Percentiles rank a stretch among this genome's conserved stretches.
Evolutionary conservation across 805 yeast species (phyloP).

Genomic region (Lachancea waltii): DNA sequence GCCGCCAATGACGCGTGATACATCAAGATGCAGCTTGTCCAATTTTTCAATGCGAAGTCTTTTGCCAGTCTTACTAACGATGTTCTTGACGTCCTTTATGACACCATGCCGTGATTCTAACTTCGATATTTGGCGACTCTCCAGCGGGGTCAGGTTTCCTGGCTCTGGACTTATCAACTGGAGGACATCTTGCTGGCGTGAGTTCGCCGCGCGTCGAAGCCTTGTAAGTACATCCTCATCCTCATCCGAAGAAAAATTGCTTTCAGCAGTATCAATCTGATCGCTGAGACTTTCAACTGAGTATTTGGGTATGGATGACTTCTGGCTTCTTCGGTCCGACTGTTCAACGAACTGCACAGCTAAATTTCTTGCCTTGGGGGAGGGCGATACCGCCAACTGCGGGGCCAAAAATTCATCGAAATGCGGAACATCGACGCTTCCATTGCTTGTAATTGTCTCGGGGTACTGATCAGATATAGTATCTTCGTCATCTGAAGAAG

Average conservation of each 20-base stretch:
- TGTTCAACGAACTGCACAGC: neutral
- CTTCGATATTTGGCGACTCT: slow-evolving; percentile 1
- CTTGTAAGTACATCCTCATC: neutral
- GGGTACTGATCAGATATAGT: neutral
- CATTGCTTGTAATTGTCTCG: neutral
- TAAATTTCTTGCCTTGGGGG: neutral
- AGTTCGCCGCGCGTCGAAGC: neutral
- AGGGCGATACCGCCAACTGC: neutral
- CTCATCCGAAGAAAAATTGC: neutral
- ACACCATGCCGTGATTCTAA: neutral
- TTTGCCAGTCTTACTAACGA: slow-evolving; percentile 12
- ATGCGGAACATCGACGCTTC: neutral
- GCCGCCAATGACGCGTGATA: slow-evolving; percentile 1
- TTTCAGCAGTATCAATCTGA: neutral
- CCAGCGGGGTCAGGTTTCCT: slow-evolving; percentile 15
- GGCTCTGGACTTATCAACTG: slow-evolving; percentile 15
- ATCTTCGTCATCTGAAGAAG: neutral
- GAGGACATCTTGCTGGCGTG: neutral
- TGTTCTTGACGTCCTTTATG: slow-evolving; percentile 3
- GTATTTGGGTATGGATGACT: neutral
- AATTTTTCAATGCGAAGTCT: slow-evolving; percentile 10
- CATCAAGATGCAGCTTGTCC: slow-evolving; percentile 12
- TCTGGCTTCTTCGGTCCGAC: neutral
- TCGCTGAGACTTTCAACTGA: neutral
- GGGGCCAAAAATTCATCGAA: neutral